These are phyloP conservation scores for Helminthosporium solani DNA, from an alignment of 2,329 filamentous ascomycete species.

Conservation along the genomic window DNA sequence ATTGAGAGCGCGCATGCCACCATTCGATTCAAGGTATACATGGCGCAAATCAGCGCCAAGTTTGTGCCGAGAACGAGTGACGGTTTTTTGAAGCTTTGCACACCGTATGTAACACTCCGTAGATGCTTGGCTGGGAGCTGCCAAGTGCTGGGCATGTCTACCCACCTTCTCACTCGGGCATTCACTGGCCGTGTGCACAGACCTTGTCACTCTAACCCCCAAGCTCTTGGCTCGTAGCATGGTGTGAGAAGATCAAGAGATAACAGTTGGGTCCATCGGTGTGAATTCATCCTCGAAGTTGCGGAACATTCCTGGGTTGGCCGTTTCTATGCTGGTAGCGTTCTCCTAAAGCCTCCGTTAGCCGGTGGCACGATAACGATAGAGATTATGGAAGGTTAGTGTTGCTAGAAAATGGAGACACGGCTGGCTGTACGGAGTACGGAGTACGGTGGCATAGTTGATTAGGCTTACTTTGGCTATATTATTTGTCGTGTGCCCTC, in stretches of 20 bases:
- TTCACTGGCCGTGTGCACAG: background rate
- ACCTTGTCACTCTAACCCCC: background rate
- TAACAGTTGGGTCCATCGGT: background rate
- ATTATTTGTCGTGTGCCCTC: background rate
- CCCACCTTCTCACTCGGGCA: constrained; percentile 2
- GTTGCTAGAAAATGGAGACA: too few species aligned
- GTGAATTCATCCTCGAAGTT: background rate
- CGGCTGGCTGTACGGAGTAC: too few species aligned
- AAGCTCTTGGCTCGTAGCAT: background rate
- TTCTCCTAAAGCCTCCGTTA: background rate
- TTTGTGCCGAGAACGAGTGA: background rate
- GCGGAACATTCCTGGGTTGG: background rate
- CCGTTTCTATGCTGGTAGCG: background rate
- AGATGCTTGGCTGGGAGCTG: background rate
- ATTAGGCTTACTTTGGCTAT: background rate
- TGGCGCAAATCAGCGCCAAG: constrained; percentile 1
- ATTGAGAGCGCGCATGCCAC: background rate
- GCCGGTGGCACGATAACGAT: too few species aligned
- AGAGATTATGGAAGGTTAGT: too few species aligned
- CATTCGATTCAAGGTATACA: background rate
- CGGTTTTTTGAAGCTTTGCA: background rate
- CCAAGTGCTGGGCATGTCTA: background rate
- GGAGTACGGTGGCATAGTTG: background rate
- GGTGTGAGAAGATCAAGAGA: background rate
- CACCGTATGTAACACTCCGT: too few species aligned